A percentile compares a stretch with the other conserved stretches of the same genome.
Conservation (phyloP, 495 filamentous ascomycete genomes). For the Cercophora samala region DNA sequence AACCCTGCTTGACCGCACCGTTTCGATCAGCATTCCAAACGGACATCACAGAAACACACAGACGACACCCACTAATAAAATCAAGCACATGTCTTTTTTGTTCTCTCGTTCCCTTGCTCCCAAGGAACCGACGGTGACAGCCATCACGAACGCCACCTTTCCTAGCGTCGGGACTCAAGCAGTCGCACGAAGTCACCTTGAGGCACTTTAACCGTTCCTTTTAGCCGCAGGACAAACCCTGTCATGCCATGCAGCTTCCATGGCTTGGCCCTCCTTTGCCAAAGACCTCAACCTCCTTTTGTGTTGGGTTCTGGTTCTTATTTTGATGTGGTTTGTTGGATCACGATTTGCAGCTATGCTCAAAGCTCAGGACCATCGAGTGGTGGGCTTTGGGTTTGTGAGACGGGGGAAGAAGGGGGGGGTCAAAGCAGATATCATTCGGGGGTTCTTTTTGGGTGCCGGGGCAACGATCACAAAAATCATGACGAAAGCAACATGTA, state of each 20-base stretch:
- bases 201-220: conserved; percentile 15
- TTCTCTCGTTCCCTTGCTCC: conserved; percentile 5
- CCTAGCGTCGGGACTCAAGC: conserved; percentile 21
- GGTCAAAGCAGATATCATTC: not conserved
- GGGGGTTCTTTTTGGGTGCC: not conserved
- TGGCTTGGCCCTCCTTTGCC: not conserved
- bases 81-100: not conserved
- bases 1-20: not conserved
- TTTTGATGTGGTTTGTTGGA: not conserved
- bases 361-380: not conserved
- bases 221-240: conserved; percentile 13
- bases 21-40: not conserved
- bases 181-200: not conserved
- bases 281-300: not conserved
- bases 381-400: not conserved
- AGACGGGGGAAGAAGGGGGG: not conserved
- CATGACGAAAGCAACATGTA: no score
- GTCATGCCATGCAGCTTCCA: conserved; percentile 2
- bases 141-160: not conserved
- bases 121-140: conserved; percentile 5
- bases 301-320: not conserved
- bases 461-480: not conserved
- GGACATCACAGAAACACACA: not conserved
- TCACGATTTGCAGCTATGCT: not conserved
- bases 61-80: not conserved